These are phyloP conservation scores for Diaporthe batatas DNA, from an alignment of 2,329 filamentous ascomycete species.

Conservation along the genomic window DNA sequence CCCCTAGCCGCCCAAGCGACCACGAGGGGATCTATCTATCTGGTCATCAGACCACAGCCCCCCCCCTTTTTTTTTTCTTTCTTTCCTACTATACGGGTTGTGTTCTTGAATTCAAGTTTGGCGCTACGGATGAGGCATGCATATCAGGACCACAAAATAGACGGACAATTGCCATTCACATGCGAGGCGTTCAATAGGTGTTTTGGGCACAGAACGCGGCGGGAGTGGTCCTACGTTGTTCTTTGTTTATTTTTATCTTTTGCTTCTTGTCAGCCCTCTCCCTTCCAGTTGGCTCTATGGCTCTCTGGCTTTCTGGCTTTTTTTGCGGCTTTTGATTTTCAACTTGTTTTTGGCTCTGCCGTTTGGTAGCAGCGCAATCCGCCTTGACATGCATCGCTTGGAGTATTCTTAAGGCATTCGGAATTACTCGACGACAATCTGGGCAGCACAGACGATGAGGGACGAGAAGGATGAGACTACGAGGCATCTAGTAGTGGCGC, in stretches of 20 bases:
- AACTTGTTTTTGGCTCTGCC: neutral
- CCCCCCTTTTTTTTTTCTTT: neutral
- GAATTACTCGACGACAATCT: neutral
- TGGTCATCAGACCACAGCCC: neutral
- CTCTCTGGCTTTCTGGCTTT: neutral
- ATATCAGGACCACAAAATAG: constrained; percentile 39
- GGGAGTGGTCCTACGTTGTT: neutral
- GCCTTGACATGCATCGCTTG: constrained; percentile 29
- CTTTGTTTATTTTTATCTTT: neutral
- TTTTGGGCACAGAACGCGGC: neutral
- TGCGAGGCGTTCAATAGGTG: constrained; percentile 35
- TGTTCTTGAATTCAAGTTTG: neutral
- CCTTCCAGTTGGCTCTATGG: neutral
- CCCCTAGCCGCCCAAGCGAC: constrained; percentile 14
- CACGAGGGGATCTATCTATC: too few relatives aligned
- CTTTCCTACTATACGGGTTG: neutral
- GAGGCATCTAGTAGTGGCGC: constrained; percentile 6
- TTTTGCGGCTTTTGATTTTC: neutral
- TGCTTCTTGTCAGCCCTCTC: too few relatives aligned
- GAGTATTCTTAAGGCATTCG: constrained; percentile 1
- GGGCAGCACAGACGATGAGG: constrained; percentile 2
- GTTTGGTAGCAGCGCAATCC: neutral
- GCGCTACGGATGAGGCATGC: constrained; percentile 37
- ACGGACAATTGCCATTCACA: constrained; percentile 19
- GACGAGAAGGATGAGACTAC: neutral